Conservation (phyloP, 805 yeast genomes). For the Wickerhamiella hasegawae region DNA sequence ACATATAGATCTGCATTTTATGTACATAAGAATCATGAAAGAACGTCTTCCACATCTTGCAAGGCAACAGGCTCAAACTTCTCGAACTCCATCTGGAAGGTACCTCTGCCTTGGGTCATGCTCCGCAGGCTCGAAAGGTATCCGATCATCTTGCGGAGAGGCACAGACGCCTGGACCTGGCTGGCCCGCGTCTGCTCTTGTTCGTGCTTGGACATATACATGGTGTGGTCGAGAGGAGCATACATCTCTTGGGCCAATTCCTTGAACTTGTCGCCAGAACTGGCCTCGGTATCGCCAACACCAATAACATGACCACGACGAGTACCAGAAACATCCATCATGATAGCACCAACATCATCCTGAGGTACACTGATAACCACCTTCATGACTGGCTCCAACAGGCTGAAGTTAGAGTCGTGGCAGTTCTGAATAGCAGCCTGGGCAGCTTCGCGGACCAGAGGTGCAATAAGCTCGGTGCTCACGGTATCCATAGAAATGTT, state of each 20-base stretch:
- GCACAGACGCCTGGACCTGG: constrained; percentile 61
- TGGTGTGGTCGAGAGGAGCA: constrained; percentile 20
- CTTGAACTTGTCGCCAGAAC: constrained; percentile 9
- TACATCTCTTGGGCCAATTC: constrained; percentile 40
- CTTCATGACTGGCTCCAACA: constrained; percentile 81
- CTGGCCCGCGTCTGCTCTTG: constrained; percentile 13
- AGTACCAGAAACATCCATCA: constrained; percentile 67
- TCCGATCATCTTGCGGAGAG: constrained; percentile 81
- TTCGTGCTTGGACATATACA: constrained; percentile 27
- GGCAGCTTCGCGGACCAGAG: constrained; percentile 32
- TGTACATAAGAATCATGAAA: neutral
- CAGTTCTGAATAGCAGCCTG: constrained; percentile 23
- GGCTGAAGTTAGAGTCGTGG: constrained; percentile 24
- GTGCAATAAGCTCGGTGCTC: constrained; percentile 26
- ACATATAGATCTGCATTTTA: no score
- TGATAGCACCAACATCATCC: constrained; percentile 56
- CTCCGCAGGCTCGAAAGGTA: constrained; percentile 65
- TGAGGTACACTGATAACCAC: constrained; percentile 51
- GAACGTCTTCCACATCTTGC: constrained; percentile 28
- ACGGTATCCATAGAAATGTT: constrained; percentile 35
- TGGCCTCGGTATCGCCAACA: constrained; percentile 43
- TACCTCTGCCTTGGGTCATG: constrained; percentile 78
- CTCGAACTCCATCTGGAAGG: constrained; percentile 59
- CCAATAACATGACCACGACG: constrained; percentile 61
- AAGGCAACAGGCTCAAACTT: constrained; percentile 56